phyloP scores from a whole-genome alignment of 2,329 filamentous ascomycete species.

The Aureobasidium sp. region DNA sequence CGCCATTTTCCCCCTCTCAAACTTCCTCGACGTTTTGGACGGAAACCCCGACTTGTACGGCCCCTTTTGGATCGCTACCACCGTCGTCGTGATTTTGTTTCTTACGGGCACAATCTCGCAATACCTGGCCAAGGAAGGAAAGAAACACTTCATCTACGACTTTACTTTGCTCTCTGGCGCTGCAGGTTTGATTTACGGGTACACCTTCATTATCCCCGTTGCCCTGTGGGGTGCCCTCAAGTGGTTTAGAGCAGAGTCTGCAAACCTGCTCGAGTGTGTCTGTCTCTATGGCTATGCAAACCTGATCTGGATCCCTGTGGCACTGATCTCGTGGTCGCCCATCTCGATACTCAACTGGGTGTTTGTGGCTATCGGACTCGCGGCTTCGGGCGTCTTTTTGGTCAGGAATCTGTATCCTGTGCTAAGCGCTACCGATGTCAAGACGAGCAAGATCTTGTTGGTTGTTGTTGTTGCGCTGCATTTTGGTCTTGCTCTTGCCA shows the following conservation, averaged over 20 bases:
- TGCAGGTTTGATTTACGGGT: constrained; percentile 90
- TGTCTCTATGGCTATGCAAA: constrained; percentile 95
- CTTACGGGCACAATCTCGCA: constrained; percentile 90
- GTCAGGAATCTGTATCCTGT: constrained; percentile 83
- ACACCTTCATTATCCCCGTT: constrained; percentile 76
- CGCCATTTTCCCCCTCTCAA: constrained; percentile 81
- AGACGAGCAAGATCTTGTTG: constrained; percentile 82
- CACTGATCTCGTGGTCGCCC: constrained; percentile 83
- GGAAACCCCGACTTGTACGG: constrained; percentile 96
- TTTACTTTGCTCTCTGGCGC: constrained; percentile 84
- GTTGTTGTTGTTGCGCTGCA: constrained; percentile 79
- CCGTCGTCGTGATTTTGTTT: constrained; percentile 92
- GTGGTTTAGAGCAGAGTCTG: constrained; percentile 92
- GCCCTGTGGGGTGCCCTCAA: constrained; percentile 79
- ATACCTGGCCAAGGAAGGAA: constrained; percentile 65
- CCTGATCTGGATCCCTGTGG: constrained; percentile 93
- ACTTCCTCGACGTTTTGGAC: constrained; percentile 95
- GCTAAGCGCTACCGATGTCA: constrained; percentile 82
- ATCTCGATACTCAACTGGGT: constrained; percentile 81
- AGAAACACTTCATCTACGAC: constrained; percentile 77
- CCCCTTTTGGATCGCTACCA: constrained; percentile 97
- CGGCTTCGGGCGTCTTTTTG: constrained; percentile 73
- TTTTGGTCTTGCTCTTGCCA: constrained; percentile 82
- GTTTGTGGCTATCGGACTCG: constrained; percentile 83
- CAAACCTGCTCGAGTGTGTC: constrained; percentile 91